phyloP scores from a whole-genome alignment of 2,329 filamentous ascomycete genomes.

The Triangularia verruculosa region DNA sequence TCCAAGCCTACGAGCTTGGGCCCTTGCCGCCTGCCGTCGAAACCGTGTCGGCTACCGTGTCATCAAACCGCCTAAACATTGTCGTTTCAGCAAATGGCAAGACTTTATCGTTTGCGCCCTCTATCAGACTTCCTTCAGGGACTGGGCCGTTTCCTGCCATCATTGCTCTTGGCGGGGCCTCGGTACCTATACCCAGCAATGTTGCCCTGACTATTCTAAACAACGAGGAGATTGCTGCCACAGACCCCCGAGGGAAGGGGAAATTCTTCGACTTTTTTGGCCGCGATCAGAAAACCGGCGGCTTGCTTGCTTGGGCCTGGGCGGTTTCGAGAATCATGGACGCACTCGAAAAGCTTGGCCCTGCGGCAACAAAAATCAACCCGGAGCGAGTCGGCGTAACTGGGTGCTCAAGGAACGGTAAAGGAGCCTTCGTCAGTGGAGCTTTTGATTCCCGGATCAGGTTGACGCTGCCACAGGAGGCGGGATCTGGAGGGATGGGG shows the following conservation, averaged over 20 bases:
- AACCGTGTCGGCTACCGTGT: conserved; percentile 1
- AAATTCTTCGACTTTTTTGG: conserved; percentile 47
- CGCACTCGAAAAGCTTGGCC: conserved; percentile 38
- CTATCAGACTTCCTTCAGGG: conserved; percentile 27
- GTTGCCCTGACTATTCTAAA: conserved; percentile 46
- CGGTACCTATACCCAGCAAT: conserved; percentile 41
- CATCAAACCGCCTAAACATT: not conserved
- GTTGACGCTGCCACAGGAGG: conserved; percentile 47
- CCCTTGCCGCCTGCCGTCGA: not conserved
- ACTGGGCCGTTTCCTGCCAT: conserved; percentile 43
- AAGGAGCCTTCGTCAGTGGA: conserved; percentile 46
- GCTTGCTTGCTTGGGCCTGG: conserved; percentile 47
- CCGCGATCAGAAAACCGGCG: conserved; percentile 38
- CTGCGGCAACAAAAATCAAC: conserved; percentile 35
- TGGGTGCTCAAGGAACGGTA: conserved; percentile 48
- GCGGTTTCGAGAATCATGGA: conserved; percentile 45
- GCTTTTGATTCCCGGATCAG: conserved; percentile 45
- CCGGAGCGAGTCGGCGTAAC: conserved; percentile 38
- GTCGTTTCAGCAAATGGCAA: conserved; percentile 15
- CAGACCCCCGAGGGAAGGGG: conserved; percentile 42
- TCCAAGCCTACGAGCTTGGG: conserved; percentile 10
- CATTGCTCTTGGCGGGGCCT: conserved; percentile 42
- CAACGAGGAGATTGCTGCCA: conserved; percentile 43
- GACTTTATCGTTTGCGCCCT: conserved; percentile 33
- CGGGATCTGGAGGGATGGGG: conserved; percentile 44